These are phyloP conservation scores for Astragalus membranaceus DNA, from an alignment of 306 rosid species.

Conservation along the genomic window DNA sequence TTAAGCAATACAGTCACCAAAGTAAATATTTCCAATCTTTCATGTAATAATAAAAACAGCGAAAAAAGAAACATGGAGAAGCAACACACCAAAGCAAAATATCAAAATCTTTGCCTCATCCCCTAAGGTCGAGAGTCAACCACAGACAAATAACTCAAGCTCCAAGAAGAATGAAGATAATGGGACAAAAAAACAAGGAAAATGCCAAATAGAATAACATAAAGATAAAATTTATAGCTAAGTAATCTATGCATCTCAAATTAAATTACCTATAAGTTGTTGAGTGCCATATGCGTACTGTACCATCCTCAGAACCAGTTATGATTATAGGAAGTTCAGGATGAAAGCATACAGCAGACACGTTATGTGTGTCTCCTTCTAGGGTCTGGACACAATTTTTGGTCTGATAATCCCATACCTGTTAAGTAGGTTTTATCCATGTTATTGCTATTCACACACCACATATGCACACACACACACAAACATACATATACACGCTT, in stretches of 20 bases:
- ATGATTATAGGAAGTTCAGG: conserved; percentile 98
- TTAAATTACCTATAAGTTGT: conserved; percentile 86
- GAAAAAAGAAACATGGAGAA: not conserved
- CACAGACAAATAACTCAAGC: conserved; percentile 1
- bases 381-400: conserved; percentile 99
- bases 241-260: conserved; percentile 17
- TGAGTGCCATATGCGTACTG: conserved; percentile 98
- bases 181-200: not conserved
- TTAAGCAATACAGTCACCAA: conserved; percentile 2
- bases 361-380: conserved; percentile 99
- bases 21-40: not conserved
- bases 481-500: not conserved
- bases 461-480: not conserved
- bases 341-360: conserved; percentile 98
- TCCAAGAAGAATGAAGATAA: not conserved
- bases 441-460: conserved; percentile 24
- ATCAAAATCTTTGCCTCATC: not conserved
- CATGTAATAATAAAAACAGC: not conserved
- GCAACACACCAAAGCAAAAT: not conserved
- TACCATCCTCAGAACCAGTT: conserved; percentile 99
- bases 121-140: not conserved
- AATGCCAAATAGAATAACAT: conserved; percentile 11
- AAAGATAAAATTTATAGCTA: conserved; percentile 16
- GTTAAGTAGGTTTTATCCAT: conserved; percentile 20
- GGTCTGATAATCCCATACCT: conserved; percentile 99